A percentile compares a stretch with the other conserved stretches of the same genome.
phyloP scores from a whole-genome alignment of 1,284 basidiomycete genomes.

The Cryptococcus maquisensis region DNA sequence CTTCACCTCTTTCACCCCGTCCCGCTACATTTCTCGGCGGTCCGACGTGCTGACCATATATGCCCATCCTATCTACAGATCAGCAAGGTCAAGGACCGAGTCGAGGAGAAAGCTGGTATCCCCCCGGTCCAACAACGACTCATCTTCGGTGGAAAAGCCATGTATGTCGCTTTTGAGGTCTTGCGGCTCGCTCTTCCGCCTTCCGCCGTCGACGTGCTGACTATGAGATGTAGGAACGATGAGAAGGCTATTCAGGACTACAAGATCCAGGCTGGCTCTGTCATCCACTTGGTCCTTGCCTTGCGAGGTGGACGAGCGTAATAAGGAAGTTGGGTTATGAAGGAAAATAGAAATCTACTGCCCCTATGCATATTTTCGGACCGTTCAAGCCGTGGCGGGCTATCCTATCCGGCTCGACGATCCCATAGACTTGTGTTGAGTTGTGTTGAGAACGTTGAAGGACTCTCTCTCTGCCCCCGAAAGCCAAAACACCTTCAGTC shows the following conservation, averaged over 20 bases:
- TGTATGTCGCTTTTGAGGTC: constrained; percentile 59
- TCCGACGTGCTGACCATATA: background rate
- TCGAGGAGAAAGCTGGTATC: constrained; percentile 98
- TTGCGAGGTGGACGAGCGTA: constrained; percentile 73
- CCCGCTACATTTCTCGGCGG: background rate
- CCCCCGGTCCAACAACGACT: constrained; percentile 94
- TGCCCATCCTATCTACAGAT: constrained; percentile 57
- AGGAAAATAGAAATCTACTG: background rate
- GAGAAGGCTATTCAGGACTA: constrained; percentile 82
- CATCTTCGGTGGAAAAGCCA: constrained; percentile 91
- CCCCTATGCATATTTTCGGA: background rate
- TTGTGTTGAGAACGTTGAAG: too few species aligned
- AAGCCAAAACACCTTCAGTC: too few species aligned
- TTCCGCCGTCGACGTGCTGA: background rate
- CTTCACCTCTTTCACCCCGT: background rate
- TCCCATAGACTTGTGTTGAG: too few species aligned
- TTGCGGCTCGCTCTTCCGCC: background rate
- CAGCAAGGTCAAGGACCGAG: constrained; percentile 92
- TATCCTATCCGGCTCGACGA: too few species aligned
- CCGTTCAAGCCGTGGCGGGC: background rate
- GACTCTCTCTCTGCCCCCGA: too few species aligned
- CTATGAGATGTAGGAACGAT: constrained; percentile 58
- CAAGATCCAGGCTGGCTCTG: constrained; percentile 74
- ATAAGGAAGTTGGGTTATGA: background rate
- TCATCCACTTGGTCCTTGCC: constrained; percentile 87